Evolutionary conservation across 129 eudicot species (phyloP), one percentile per base, ranked within the genome.

Genomic region (Flaveria sonorensis): DNA sequence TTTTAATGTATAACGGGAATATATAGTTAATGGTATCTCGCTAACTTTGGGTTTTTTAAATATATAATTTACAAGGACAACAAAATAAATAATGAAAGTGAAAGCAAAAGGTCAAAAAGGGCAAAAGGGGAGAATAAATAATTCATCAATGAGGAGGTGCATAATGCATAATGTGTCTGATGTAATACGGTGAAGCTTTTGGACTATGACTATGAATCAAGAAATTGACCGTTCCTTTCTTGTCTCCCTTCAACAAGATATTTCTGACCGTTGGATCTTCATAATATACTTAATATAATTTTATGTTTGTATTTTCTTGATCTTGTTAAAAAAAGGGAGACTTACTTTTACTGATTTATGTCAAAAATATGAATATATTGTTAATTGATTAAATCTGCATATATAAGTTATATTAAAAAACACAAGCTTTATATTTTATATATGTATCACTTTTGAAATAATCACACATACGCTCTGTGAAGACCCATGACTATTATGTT

Each of bases 221-320:
- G 60, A 36, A 79, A 72, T 80, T 80, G 84, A 80, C 84, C 75
- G 52, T 55, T 73, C 63, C 60, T 73, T 80, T 65, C 70, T 57
- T 73, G 63, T 73, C 75, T 73, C 45, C 45, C 60, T 14, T 52
- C 79, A 80, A 73, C 28, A 46, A 19, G 43, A 14, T 13, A 18
- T 66, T 80, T 65, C 53, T 73, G 68, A 36, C 83, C 83, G 79
- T 80, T 73, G 62, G 83, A 80, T 80, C 40, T 61, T 1, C 20
- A 52, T 7, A 59, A 26, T 15, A 72, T 47, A 10, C 6, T 32
- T 39, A 52, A 30, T 30, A 30, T 26, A 30, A 30, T 50, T 72
- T 19, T 48, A 39, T 10, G 28, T 71, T 61, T 40, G 61, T 14
- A 21, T 62, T 46, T 71, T 32, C 40, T 71, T 79, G 64, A 64